Base-by-base conservation (phyloP, 2,329 filamentous ascomycete species). In the Arachnomyces sp. region DNA sequence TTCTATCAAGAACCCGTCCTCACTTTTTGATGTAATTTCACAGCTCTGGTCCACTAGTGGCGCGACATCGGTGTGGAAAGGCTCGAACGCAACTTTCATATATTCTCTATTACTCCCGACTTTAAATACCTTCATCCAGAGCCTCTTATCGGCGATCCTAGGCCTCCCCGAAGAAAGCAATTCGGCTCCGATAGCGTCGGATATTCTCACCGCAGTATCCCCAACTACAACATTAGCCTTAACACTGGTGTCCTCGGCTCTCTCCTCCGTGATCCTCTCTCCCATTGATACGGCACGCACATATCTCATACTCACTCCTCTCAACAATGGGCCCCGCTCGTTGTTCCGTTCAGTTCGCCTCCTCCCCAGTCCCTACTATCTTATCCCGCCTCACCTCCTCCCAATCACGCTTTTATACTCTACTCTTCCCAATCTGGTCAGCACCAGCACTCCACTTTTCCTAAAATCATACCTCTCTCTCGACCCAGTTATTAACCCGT, bases 201-300 rank as follows among this genome's bases (percentile, higher is more conserved):
- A 94, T 55, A 80, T 89, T 14, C 69, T 90, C 43, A 85, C 86
- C 9, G 87, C 85, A 7, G 82, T 88, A 1, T 87, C 86, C 45
- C 89, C 90, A 0, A 77, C 87, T 69, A 79, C 81, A 0, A 92
- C 86, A 1, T 72, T 98, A 2, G 77, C 81, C 42, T 82, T 96
- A 17, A 75, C 77, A 3, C 77, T 80, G 31, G 68, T 78, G 13
- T 77, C 80, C 2, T 77, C 82, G 4, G 76, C 75, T 3, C 63
- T 82, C 33, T 87, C 90, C 0, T 86, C 87, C 3, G 68, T 95
- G 7, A 71, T 89, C 16, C 78, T 98, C 11, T 80, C 89, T 1
- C 92, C 92, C 0, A 72, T 98, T 34, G 92, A 98, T 60, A 78
- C 95, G 25, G 81, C 95, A 33, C 82, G 92, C 51, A 96, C 90